phyloP scores from a whole-genome alignment of 495 filamentous ascomycete genomes.

The Penicillium ochrochloron region DNA sequence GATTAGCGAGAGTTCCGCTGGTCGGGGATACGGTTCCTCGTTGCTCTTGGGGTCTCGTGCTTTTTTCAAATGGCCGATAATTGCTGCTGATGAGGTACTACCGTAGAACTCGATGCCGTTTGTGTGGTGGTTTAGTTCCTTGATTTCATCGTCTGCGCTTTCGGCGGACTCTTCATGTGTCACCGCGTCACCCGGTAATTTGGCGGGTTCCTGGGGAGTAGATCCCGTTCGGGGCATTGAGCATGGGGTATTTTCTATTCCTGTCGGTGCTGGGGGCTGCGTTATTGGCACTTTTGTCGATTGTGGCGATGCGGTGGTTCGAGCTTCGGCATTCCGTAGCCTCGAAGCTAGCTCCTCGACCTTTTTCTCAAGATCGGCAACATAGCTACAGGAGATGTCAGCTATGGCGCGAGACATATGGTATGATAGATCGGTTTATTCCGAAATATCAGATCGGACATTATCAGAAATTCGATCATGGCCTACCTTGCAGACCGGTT shows the following conservation, averaged over 20 bases:
- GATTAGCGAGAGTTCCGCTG: constrained; percentile 37
- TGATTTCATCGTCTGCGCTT: constrained; percentile 39
- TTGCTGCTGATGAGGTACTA: constrained; percentile 44
- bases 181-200: constrained; percentile 16
- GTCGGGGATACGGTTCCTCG: constrained; percentile 20
- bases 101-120: constrained; percentile 49
- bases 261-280: constrained; percentile 11
- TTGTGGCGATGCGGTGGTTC: constrained; percentile 21
- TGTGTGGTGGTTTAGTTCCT: constrained; percentile 45
- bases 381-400: constrained; percentile 36
- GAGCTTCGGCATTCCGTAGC: constrained; percentile 34
- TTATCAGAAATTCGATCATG: background rate
- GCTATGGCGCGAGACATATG: background rate
- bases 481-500: constrained; percentile 40
- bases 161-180: constrained; percentile 34
- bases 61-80: constrained; percentile 42
- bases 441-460: background rate
- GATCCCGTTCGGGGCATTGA: constrained; percentile 35
- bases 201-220: constrained; percentile 30
- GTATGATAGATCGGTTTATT: background rate
- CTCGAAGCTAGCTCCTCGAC: constrained; percentile 41
- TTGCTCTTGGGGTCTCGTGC: constrained; percentile 29
- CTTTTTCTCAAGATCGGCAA: constrained; percentile 43
- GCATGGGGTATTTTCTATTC: constrained; percentile 35
- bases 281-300: constrained; percentile 12